These are phyloP conservation scores for Berkeleyomyces basicola DNA, from an alignment of 2,329 filamentous ascomycete genomes.

Conservation along the genomic window DNA sequence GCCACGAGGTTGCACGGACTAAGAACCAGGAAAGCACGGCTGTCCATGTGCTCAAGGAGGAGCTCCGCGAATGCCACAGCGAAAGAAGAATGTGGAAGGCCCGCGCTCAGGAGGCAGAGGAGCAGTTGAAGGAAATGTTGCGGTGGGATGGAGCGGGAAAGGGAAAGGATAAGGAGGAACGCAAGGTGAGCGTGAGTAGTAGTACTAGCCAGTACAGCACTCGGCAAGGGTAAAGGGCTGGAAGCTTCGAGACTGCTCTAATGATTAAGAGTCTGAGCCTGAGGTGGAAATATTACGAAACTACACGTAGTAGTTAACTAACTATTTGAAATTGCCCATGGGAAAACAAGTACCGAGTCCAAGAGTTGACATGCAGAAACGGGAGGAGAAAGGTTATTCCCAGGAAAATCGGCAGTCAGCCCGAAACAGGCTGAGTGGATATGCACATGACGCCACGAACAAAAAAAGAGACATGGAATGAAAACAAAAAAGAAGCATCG, in stretches of 20 bases:
- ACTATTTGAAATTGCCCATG: too few species aligned
- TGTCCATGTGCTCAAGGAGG: constrained; percentile 2
- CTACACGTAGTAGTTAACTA: too few species aligned
- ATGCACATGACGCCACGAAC: neutral
- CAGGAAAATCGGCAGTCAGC: too few species aligned
- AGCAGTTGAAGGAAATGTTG: constrained; percentile 29
- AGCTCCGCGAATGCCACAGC: neutral
- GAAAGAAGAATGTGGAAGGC: constrained; percentile 35
- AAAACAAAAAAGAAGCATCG: neutral
- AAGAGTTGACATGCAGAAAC: too few species aligned
- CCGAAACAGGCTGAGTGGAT: too few species aligned
- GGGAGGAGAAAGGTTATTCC: too few species aligned
- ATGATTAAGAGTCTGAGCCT: too few species aligned
- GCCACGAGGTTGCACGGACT: neutral
- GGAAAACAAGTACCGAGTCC: too few species aligned
- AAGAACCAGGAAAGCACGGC: constrained; percentile 4
- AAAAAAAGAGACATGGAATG: neutral
- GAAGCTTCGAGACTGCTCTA: neutral
- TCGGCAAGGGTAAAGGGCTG: neutral
- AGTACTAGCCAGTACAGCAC: constrained; percentile 4
- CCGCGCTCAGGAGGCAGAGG: constrained; percentile 39
- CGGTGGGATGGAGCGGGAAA: constrained; percentile 14
- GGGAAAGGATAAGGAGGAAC: neutral
- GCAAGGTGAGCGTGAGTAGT: neutral
- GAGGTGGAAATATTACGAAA: too few species aligned